Evolutionary conservation across 2,329 filamentous ascomycete species (phyloP), one percentile per base, ranked within the genome.

Genomic region (Colletotrichum cordylinicola): DNA sequence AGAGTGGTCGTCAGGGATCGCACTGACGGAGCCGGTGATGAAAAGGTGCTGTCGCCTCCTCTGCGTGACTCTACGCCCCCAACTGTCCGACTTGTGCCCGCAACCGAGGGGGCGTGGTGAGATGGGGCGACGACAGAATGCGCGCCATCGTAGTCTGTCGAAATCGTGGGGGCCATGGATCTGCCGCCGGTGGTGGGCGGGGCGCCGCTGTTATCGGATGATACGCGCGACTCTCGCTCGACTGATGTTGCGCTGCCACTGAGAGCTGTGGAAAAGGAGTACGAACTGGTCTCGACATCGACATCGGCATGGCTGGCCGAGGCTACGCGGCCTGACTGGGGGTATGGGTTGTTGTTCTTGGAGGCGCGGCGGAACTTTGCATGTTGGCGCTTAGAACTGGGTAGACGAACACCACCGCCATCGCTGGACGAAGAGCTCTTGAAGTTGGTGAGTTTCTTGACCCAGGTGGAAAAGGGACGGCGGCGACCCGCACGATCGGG

Each of bases 361-460:
- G 88, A 87, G 21, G 86, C 83, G 64, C 88, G 89, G 85, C 78
- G 78, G 35, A 83, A 81, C 78, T 87, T 88, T 67, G 84, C 85
- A 68, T 87, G 83, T 55, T 82, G 79, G 67, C 81, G 80, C 79
- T 89, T 90, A 75, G 81, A 84, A 78, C 82, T 85, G 81, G 82
- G 84, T 16, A 74, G 74, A 18, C 71, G 74, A 13, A 35, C 74
- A 52, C 74, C 74, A 74, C 80, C 85, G 79, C 81, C 75, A 56
- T 88, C 88, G 76, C 92, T 89, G 37, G 93, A 94, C 6, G 93
- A 93, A 72, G 87, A 89, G 71, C 82, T 84, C 85, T 98, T 98
- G 86, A 98, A 93, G 83, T 94, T 96, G 77, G 96, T 93, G 73
- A 98, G 91, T 82, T 96, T 96, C 89, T 96, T 98, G 88, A 99